These are phyloP conservation scores for Wickerhamiella cacticola DNA, from an alignment of 805 yeast genomes.

Conservation along the genomic window DNA sequence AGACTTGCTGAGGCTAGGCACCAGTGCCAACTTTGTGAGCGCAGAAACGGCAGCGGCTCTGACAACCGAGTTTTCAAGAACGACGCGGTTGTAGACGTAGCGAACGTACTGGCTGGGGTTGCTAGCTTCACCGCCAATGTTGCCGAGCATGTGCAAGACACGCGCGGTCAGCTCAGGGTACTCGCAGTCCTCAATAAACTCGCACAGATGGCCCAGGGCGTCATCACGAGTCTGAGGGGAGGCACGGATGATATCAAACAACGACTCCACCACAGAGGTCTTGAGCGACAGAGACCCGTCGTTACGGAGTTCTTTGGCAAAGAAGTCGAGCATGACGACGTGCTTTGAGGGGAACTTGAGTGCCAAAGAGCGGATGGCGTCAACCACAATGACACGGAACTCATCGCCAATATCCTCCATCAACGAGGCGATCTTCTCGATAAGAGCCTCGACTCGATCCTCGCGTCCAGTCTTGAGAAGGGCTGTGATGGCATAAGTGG, in stretches of 20 bases:
- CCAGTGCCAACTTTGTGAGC: constrained; percentile 76
- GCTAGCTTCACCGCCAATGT: constrained; percentile 79
- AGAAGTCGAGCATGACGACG: constrained; percentile 65
- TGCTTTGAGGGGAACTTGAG: constrained; percentile 88
- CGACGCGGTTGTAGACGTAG: constrained; percentile 93
- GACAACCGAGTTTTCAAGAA: constrained; percentile 86
- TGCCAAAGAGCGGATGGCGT: constrained; percentile 85
- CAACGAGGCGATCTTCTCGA: constrained; percentile 72
- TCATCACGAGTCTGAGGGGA: constrained; percentile 72
- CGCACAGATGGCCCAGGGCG: constrained; percentile 83
- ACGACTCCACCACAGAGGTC: constrained; percentile 79
- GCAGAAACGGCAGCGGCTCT: constrained; percentile 94
- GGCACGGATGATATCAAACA: constrained; percentile 79
- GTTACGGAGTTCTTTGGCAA: constrained; percentile 73
- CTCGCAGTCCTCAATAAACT: constrained; percentile 96
- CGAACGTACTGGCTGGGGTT: constrained; percentile 87
- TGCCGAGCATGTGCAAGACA: constrained; percentile 81
- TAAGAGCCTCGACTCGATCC: constrained; percentile 76
- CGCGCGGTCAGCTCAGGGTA: constrained; percentile 89
- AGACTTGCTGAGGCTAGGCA: constrained; percentile 49
- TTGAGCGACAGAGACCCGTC: constrained; percentile 85
- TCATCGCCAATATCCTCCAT: constrained; percentile 94
- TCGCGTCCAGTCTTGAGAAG: constrained; percentile 89
- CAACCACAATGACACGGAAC: constrained; percentile 86
- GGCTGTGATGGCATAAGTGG: constrained; percentile 95